A percentile compares a stretch with the other conserved stretches of the same genome.
Conservation (phyloP, 176 grass and related monocot species). For the Zoysia pacifica region DNA sequence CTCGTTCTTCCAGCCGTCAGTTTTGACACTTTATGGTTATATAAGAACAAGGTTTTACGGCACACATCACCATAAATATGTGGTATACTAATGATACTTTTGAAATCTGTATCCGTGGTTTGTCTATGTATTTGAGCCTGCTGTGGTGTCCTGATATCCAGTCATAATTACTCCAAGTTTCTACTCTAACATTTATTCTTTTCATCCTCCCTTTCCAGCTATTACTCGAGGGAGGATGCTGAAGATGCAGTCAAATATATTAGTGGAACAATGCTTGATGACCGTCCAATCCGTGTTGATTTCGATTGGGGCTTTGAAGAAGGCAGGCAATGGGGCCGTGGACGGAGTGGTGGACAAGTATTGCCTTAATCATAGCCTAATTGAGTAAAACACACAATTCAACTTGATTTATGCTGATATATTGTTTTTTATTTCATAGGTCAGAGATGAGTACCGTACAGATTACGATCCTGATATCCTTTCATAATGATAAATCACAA, state of each 20-base stretch:
- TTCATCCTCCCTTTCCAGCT: conserved; percentile 50
- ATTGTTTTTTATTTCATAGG: conserved; percentile 42
- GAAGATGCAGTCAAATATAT: conserved; percentile 99
- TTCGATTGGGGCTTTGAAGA: conserved; percentile 73
- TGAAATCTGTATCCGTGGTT: conserved; percentile 3
- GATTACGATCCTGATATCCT: conserved; percentile 98
- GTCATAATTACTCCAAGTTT: neutral
- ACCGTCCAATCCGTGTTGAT: conserved; percentile 89
- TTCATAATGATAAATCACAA: conserved; percentile 28
- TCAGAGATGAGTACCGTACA: conserved; percentile 95
- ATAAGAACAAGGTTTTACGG: neutral
- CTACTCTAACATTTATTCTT: neutral
- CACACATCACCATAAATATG: neutral
- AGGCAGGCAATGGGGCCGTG: conserved; percentile 87
- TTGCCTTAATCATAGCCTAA: conserved; percentile 21
- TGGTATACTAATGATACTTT: neutral
- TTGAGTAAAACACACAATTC: conserved; percentile 15
- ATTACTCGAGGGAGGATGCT: conserved; percentile 94
- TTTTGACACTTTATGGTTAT: conserved; percentile 7
- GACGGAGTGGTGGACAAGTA: conserved; percentile 95
- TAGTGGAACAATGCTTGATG: conserved; percentile 93
- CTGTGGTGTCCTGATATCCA: neutral
- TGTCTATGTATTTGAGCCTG: conserved; percentile 20
- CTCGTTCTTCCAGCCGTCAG: neutral
- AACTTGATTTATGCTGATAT: conserved; percentile 35